Conservation (phyloP, 2,329 filamentous ascomycete species). For the Venturia carpophila region DNA sequence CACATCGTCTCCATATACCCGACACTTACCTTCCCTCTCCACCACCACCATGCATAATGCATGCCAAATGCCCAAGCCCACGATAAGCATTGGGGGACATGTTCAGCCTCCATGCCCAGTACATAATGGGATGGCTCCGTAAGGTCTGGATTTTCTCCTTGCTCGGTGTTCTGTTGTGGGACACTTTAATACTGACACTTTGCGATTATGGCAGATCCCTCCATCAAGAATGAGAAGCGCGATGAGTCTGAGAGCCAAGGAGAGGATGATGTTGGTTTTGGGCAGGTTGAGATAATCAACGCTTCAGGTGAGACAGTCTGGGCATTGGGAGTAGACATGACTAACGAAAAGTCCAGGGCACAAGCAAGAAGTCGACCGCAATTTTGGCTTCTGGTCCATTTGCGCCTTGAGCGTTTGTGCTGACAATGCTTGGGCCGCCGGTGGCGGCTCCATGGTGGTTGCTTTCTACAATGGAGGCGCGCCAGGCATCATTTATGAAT, state of each 20-base stretch:
- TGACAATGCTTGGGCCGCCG: conserved; percentile 37
- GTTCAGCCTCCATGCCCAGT: neutral
- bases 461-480: conserved; percentile 9
- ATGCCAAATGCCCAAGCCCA: neutral
- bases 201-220: neutral
- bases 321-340: neutral
- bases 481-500: neutral
- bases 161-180: neutral
- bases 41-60: neutral
- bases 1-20: neutral
- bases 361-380: conserved; percentile 43
- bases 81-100: neutral
- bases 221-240: neutral
- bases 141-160: neutral
- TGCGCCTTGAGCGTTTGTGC: conserved; percentile 38
- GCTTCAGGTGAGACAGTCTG: neutral
- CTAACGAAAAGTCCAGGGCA: conserved; percentile 32
- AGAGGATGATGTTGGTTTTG: neutral
- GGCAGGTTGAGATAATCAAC: neutral
- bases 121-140: neutral
- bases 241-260: neutral
- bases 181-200: neutral
- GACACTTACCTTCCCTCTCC: neutral
- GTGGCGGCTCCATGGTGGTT: conserved; percentile 30
- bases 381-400: conserved; percentile 41